Base-by-base conservation (phyloP, 1,284 basidiomycete genomes). In the Trichosporon sp. region DNA sequence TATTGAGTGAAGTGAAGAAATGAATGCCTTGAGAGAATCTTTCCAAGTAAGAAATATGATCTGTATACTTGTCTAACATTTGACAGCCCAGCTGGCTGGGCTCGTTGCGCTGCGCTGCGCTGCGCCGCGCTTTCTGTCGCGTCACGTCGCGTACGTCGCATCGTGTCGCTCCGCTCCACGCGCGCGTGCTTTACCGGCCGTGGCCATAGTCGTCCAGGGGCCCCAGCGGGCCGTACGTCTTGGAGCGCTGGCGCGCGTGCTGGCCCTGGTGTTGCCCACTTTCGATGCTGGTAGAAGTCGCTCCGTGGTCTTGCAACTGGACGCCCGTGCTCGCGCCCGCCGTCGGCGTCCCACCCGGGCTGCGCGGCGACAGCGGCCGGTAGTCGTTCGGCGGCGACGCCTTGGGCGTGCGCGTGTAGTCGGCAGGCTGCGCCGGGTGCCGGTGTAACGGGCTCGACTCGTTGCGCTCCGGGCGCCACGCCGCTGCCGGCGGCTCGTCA, bases 401-500 rank as follows among this genome's bases (percentile, higher is more conserved):
- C 34, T 23, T 32, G 8, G 67, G 62, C 34, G 65, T 35, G 35
- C 62, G 47, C 35, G 38, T 35, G 29, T 53, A 51, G 38, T 44
- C 65, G 65, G 11, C 12, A 13, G 25, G 12, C 18, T 35, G 53
- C 21, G 25, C n/a, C 2, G 42, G 64, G 47, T 23, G 38, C 34
- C 76, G 67, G 47, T 77, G 75, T 35, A 78, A 71, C 15, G 76
- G 77, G 1, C 74, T 76, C 5, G 76, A 69, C 31, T 68, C 70
- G 68, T 73, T 72, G 34, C 73, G 70, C 35, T 74, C 68, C 9
- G 74, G 74, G 15, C 74, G 71, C 38, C 66, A 70, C 8, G 68
- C 62, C 1, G 74, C 68, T 11, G 71, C 68, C 8, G 56, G 9
- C 70, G 84, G 80, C 70, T 92, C 91, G 73, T 94, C 92, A 80